Evolutionary conservation across 2,329 filamentous ascomycete genomes (phyloP).

Genomic region (Penicillium sp.): DNA sequence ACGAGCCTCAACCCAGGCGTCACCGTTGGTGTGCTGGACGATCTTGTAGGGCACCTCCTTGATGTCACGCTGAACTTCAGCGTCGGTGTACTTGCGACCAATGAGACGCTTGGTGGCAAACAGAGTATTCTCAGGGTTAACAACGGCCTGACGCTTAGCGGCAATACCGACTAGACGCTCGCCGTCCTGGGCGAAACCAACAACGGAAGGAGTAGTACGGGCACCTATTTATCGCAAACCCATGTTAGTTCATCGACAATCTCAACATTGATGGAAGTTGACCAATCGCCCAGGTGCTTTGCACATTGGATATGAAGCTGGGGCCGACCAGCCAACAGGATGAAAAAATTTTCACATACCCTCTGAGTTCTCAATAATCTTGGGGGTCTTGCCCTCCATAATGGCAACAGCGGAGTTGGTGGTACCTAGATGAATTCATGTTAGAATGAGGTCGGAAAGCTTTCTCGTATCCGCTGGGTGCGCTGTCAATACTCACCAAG

Average conservation of each 20-base stretch:
- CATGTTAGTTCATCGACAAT: constrained; percentile 22
- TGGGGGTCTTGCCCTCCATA: constrained; percentile 93
- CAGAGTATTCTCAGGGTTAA: constrained; percentile 97
- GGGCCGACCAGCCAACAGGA: not conserved
- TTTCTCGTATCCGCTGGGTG: not conserved
- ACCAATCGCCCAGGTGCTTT: no score
- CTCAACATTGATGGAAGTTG: no score
- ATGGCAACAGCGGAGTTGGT: constrained; percentile 96
- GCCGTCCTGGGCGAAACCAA: constrained; percentile 90
- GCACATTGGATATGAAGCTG: no score
- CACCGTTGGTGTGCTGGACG: constrained; percentile 90
- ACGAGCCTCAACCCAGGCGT: constrained; percentile 91
- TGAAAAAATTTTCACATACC: constrained; percentile 49
- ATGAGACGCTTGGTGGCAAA: constrained; percentile 99
- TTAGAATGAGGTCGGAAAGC: constrained; percentile 13
- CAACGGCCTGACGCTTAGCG: constrained; percentile 94
- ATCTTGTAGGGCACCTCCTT: constrained; percentile 99
- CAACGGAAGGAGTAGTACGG: constrained; percentile 86
- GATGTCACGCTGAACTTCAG: constrained; percentile 91
- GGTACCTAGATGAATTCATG: constrained; percentile 52
- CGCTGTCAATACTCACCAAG: constrained; percentile 57
- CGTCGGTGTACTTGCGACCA: constrained; percentile 90
- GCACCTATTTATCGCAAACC: constrained; percentile 53
- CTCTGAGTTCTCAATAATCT: constrained; percentile 97
- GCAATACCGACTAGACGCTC: constrained; percentile 96